A percentile compares a stretch with the other conserved stretches of the same genome.
Evolutionary conservation across 306 rosid genomes (phyloP).

Genomic region (Malus domestica): ASM211411v1 NC_041797.1:17203001-17203500

Average conservation of each 20-base stretch:
- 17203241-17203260: slow-evolving; percentile 72
- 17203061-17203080: background rate
- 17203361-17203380: background rate
- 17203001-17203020: background rate
- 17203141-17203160: background rate
- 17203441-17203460: slow-evolving; percentile 59
- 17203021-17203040: background rate
- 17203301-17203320: background rate
- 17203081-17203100: background rate
- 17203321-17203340: background rate
- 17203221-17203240: slow-evolving; percentile 73
- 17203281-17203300: slow-evolving; percentile 49
- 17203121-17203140: background rate
- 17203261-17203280: slow-evolving; percentile 69
- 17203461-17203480: background rate
- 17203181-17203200: background rate
- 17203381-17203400: background rate
- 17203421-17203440: slow-evolving; percentile 62
- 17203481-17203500: background rate
- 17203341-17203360: slow-evolving; percentile 3
- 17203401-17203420: slow-evolving; percentile 71
- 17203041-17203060: background rate
- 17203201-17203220: slow-evolving; percentile 6
- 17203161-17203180: background rate
- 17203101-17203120: background rate